These are phyloP conservation scores for Colletotrichum sp. DNA, from an alignment of 2,329 filamentous ascomycete species.

Conservation along the genomic window DNA sequence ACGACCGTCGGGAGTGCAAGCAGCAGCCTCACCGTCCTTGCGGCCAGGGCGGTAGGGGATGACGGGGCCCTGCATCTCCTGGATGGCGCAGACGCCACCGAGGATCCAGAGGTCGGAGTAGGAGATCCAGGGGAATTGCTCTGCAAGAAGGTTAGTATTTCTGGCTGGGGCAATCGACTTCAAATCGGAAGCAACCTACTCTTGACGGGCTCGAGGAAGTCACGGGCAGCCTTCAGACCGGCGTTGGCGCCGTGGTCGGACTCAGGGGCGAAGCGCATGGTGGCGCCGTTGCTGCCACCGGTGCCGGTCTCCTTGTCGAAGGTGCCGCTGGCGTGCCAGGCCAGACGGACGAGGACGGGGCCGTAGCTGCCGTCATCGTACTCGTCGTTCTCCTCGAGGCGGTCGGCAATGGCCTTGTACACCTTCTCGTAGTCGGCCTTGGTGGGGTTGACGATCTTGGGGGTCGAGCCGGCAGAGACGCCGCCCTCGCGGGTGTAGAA, in stretches of 20 bases:
- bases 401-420: conserved; percentile 83
- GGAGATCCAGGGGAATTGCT: conserved; percentile 90
- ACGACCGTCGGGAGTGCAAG: conserved; percentile 93
- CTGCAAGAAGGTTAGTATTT: conserved; percentile 36
- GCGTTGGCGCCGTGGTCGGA: conserved; percentile 92
- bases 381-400: conserved; percentile 86
- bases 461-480: conserved; percentile 48
- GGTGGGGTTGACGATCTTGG: conserved; percentile 67
- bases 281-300: conserved; percentile 94
- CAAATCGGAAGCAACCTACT: conserved; percentile 46
- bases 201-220: conserved; percentile 94
- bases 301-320: conserved; percentile 88
- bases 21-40: conserved; percentile 75
- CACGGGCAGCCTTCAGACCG: conserved; percentile 82
- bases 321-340: conserved; percentile 94
- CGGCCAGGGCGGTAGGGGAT: conserved; percentile 92
- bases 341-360: conserved; percentile 86
- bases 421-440: conserved; percentile 94
- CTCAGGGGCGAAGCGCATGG: conserved; percentile 94
- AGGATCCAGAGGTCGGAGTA: conserved; percentile 99
- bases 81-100: conserved; percentile 81
- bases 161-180: not conserved
- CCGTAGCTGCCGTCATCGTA: conserved; percentile 98
- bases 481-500: conserved; percentile 68
- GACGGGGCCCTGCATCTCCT: conserved; percentile 91